These are phyloP conservation scores for Polychytrium aggregatum DNA, from an alignment of 192 early-diverging fungal genomes.

Conservation along the genomic window DNA sequence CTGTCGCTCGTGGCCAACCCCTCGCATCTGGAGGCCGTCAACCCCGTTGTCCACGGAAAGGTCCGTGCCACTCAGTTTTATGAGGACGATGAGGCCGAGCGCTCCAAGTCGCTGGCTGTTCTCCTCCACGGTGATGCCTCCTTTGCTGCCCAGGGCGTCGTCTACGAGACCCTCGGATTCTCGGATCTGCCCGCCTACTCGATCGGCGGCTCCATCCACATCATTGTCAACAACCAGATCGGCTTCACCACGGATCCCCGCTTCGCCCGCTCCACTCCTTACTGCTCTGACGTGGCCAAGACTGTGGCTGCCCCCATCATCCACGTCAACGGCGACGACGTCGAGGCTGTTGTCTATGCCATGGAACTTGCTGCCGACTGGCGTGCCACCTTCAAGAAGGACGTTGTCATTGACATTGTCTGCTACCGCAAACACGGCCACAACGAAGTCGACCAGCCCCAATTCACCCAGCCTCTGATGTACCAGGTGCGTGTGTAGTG, in stretches of 20 bases:
- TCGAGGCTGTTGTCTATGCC: slow-evolving; percentile 90
- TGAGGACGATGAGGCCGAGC: slow-evolving; percentile 71
- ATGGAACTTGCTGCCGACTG: slow-evolving; percentile 93
- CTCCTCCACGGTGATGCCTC: slow-evolving; percentile 97
- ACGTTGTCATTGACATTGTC: slow-evolving; percentile 93
- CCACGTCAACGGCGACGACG: slow-evolving; percentile 98
- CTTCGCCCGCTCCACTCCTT: slow-evolving; percentile 86
- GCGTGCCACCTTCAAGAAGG: slow-evolving; percentile 90
- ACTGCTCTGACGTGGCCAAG: slow-evolving; percentile 97
- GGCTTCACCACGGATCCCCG: slow-evolving; percentile 98
- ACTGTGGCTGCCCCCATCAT: slow-evolving; percentile 92
- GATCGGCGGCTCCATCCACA: slow-evolving; percentile 93
- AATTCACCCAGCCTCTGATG: slow-evolving; percentile 98
- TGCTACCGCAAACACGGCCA: slow-evolving; percentile 97
- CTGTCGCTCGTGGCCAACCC: slow-evolving; percentile 97
- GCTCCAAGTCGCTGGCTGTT: slow-evolving; percentile 78
- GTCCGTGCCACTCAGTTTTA: slow-evolving; percentile 92
- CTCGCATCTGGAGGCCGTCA: slow-evolving; percentile 95
- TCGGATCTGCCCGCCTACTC: slow-evolving; percentile 89
- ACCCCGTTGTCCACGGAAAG: slow-evolving; percentile 98
- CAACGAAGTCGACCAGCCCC: slow-evolving; percentile 98
- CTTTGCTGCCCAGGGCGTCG: slow-evolving; percentile 94
- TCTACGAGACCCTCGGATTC: slow-evolving; percentile 96
- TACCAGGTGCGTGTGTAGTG: no score
- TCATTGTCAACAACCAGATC: slow-evolving; percentile 98